phyloP scores from a whole-genome alignment of 495 filamentous ascomycete species.

The Recurvomyces mirabilis region DNA sequence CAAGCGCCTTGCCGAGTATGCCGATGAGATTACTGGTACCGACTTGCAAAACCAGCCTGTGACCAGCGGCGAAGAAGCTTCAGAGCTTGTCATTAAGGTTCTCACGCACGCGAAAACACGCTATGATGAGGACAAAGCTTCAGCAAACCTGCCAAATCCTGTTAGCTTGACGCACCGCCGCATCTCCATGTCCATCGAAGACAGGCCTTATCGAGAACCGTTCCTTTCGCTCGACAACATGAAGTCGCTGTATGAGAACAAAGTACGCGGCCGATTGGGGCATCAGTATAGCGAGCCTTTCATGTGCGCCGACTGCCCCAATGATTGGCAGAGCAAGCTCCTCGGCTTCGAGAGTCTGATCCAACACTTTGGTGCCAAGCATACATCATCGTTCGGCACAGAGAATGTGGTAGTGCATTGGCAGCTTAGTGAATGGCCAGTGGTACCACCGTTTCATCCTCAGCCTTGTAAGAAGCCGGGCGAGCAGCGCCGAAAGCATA shows the following conservation, averaged over 20 bases:
- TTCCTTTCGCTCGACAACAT: slow-evolving; percentile 57
- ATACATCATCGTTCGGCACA: slow-evolving; percentile 53
- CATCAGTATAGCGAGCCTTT: slow-evolving; percentile 55
- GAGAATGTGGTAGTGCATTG: slow-evolving; percentile 62
- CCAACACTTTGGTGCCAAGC: slow-evolving; percentile 72
- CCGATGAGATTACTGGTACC: slow-evolving; percentile 53
- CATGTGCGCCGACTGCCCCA: slow-evolving; percentile 50
- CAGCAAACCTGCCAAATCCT: background rate
- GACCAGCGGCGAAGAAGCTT: slow-evolving; percentile 29
- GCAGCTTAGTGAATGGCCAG: slow-evolving; percentile 64
- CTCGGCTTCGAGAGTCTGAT: slow-evolving; percentile 68
- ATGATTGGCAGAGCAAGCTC: slow-evolving; percentile 50
- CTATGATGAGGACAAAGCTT: slow-evolving; percentile 26
- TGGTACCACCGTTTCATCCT: slow-evolving; percentile 54
- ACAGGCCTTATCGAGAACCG: slow-evolving; percentile 8
- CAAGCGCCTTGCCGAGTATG: slow-evolving; percentile 44
- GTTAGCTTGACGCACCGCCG: too few species aligned
- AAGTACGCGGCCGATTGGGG: slow-evolving; percentile 56
- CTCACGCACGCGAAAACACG: slow-evolving; percentile 48
- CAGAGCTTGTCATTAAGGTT: slow-evolving; percentile 54
- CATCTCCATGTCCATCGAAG: too few species aligned
- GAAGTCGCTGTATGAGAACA: slow-evolving; percentile 72
- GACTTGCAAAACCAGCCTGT: slow-evolving; percentile 47
- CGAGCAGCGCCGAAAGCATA: slow-evolving; percentile 13
- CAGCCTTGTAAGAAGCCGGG: slow-evolving; percentile 26